phyloP scores from a whole-genome alignment of 2,329 filamentous ascomycete species.

The Fusarium falciforme region DNA sequence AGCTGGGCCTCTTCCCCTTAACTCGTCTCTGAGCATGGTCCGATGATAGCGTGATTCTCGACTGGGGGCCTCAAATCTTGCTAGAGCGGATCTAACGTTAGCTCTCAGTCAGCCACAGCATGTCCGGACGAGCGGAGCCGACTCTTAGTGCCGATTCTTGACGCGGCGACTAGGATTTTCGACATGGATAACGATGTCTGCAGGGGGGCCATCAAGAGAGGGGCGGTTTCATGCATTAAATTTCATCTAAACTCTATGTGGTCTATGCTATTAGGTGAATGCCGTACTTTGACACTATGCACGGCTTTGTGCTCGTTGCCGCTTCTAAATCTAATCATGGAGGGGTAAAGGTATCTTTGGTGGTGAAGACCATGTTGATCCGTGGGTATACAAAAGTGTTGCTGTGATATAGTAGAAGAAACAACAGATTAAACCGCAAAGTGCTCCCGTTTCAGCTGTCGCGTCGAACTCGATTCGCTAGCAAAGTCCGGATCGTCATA shows the following conservation, averaged over 20 bases:
- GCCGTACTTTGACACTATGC: neutral
- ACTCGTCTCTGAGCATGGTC: neutral
- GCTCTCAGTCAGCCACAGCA: conserved; percentile 9
- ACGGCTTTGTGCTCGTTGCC: neutral
- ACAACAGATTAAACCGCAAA: conserved; percentile 14
- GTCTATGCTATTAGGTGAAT: conserved; percentile 1
- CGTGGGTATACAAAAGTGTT: neutral
- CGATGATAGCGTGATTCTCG: neutral
- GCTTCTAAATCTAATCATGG: conserved; percentile 2
- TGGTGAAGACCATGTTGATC: neutral
- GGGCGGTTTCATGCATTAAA: neutral
- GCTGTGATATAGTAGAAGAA: neutral
- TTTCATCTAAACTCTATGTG: conserved; percentile 7
- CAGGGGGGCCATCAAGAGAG: neutral
- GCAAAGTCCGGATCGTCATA: conserved; percentile 37
- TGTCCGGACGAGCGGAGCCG: conserved; percentile 29
- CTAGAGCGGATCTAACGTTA: neutral
- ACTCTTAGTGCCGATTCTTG: neutral
- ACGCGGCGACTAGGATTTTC: neutral
- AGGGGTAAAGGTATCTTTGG: neutral
- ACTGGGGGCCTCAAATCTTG: neutral
- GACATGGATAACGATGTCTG: conserved; percentile 2
- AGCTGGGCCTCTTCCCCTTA: neutral
- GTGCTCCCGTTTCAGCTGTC: conserved; percentile 37
- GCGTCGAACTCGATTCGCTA: conserved; percentile 43